phyloP scores from a whole-genome alignment of 208 protist genomes.

The Leishmania amazonensis region DNA sequence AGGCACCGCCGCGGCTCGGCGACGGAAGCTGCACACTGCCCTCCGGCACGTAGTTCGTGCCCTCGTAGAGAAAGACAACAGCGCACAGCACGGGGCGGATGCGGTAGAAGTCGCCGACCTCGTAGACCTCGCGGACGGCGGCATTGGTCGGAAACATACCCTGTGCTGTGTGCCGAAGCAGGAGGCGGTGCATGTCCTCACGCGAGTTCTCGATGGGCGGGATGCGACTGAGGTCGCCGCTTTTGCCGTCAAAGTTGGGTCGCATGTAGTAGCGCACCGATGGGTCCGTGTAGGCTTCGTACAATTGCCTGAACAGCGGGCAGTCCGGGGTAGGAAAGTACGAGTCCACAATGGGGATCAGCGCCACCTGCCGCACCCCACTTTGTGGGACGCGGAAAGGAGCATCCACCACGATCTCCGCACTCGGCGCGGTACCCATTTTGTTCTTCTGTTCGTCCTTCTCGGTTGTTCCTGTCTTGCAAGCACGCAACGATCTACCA shows the following conservation, averaged over 20 bases:
- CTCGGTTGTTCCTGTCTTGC: neutral
- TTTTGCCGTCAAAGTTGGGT: constrained; percentile 20
- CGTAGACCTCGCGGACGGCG: constrained; percentile 34
- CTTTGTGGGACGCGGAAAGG: constrained; percentile 44
- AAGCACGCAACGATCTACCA: neutral
- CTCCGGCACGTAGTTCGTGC: constrained; percentile 38
- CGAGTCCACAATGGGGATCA: constrained; percentile 54
- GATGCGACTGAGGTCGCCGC: constrained; percentile 46
- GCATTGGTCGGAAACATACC: constrained; percentile 42
- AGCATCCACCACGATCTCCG: constrained; percentile 44
- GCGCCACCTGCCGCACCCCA: constrained; percentile 38
- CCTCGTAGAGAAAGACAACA: constrained; percentile 67
- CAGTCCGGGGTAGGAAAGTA: constrained; percentile 64
- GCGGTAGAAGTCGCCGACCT: constrained; percentile 16
- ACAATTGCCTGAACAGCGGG: constrained; percentile 60
- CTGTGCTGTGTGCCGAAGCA: constrained; percentile 13
- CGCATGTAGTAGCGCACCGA: constrained; percentile 78
- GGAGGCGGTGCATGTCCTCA: constrained; percentile 39
- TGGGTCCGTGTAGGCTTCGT: constrained; percentile 54
- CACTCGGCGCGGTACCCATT: constrained; percentile 77
- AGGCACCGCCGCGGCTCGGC: constrained; percentile 4
- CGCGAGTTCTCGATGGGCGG: constrained; percentile 31
- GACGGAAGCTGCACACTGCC: constrained; percentile 46
- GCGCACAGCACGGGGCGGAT: constrained; percentile 61
- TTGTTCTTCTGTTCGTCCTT: neutral